Percentiles rank a stretch among this genome's conserved stretches.
Conservation (phyloP, 1,284 basidiomycete species). For the Tilletia indica region DNA sequence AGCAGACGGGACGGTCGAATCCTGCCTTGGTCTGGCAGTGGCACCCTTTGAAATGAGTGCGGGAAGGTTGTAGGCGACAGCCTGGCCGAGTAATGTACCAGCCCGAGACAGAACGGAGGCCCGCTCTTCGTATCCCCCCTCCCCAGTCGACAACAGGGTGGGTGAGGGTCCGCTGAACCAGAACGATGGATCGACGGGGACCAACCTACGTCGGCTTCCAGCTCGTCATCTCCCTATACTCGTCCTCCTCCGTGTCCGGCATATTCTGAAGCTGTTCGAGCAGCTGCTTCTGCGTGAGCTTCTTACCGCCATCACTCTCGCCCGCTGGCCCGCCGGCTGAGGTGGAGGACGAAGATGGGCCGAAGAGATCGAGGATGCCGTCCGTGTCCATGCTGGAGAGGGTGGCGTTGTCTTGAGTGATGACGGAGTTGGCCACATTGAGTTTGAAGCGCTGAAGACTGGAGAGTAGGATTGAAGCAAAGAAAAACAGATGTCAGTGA, state of each 20-base stretch:
- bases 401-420: slow-evolving; percentile 94
- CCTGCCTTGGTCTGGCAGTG: too few relatives aligned
- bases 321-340: not conserved
- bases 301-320: slow-evolving; percentile 18
- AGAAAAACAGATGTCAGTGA: slow-evolving; percentile 14
- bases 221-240: slow-evolving; percentile 45
- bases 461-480: slow-evolving; percentile 1
- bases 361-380: slow-evolving; percentile 91
- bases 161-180: too few relatives aligned
- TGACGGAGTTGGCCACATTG: slow-evolving; percentile 93
- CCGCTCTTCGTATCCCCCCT: too few relatives aligned
- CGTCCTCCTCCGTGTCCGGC: slow-evolving; percentile 53
- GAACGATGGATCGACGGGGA: too few relatives aligned
- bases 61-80: too few relatives aligned
- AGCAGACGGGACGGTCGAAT: too few relatives aligned
- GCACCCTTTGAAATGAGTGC: too few relatives aligned
- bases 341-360: slow-evolving; percentile 22
- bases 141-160: too few relatives aligned
- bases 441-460: slow-evolving; percentile 87
- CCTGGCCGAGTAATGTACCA: too few relatives aligned
- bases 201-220: slow-evolving; percentile 29
- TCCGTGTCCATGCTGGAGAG: slow-evolving; percentile 95
- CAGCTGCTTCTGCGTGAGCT: slow-evolving; percentile 57
- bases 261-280: slow-evolving; percentile 54
- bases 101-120: too few relatives aligned